Conservation (phyloP, 768 basidiomycete species). For the Clitopilus passeckerianus region DNA sequence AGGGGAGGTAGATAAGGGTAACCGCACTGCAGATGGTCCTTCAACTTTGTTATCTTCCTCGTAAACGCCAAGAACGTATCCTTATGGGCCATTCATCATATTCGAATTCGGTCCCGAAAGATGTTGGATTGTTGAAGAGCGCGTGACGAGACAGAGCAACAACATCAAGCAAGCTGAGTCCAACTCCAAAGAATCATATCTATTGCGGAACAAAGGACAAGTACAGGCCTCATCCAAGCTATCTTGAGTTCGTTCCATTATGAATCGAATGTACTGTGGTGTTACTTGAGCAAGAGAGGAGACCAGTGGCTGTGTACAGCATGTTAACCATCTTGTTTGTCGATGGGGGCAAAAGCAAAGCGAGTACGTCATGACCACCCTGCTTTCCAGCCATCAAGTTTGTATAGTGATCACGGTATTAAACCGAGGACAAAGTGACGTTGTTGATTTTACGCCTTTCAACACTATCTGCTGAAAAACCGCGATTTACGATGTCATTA, state of each 20-base stretch:
- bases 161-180: no score
- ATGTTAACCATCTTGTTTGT: neutral
- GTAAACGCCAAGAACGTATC: neutral
- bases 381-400: neutral
- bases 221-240: no score
- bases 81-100: neutral
- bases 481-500: slow-evolving; percentile 14
- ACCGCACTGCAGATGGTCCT: neutral
- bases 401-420: neutral
- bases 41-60: neutral
- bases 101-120: no score
- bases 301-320: neutral
- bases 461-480: no score
- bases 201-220: no score
- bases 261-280: no score
- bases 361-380: neutral
- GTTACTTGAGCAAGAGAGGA: no score
- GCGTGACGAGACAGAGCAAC: no score
- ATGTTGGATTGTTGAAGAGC: no score
- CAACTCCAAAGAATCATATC: no score
- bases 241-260: no score
- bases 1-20: neutral
- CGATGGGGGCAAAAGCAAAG: neutral
- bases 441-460: neutral
- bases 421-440: neutral